These are phyloP conservation scores for Sporothrix globosa DNA, from an alignment of 2,329 filamentous ascomycete species.

Conservation along the genomic window DNA sequence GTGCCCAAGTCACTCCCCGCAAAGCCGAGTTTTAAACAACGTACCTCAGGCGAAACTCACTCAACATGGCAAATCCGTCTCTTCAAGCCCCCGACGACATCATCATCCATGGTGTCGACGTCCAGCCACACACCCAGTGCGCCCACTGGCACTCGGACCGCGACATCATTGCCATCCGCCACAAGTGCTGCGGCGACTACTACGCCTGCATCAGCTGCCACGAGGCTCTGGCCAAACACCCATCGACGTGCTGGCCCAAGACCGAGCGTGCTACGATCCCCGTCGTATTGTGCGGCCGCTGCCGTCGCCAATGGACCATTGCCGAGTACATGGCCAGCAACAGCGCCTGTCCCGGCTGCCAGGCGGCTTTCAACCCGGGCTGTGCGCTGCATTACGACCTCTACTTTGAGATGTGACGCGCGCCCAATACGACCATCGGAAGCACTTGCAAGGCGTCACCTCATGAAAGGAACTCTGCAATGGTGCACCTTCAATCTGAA, in stretches of 20 bases:
- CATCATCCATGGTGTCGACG: constrained; percentile 27
- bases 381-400: constrained; percentile 31
- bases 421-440: too few relatives aligned
- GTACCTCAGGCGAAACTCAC: not conserved
- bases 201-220: constrained; percentile 35
- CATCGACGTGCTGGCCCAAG: constrained; percentile 24
- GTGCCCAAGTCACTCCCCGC: not conserved
- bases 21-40: not conserved
- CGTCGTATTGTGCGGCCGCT: constrained; percentile 30
- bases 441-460: too few relatives aligned
- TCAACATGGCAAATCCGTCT: not conserved
- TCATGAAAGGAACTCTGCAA: too few relatives aligned
- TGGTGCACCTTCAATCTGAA: too few relatives aligned
- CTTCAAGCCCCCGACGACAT: not conserved
- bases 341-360: constrained; percentile 28
- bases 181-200: constrained; percentile 32
- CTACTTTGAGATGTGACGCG: constrained; percentile 31
- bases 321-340: constrained; percentile 27
- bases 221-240: constrained; percentile 26
- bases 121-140: constrained; percentile 27
- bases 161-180: constrained; percentile 33
- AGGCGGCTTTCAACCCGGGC: constrained; percentile 30
- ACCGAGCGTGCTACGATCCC: not conserved
- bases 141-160: constrained; percentile 33
- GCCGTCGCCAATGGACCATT: constrained; percentile 30